Evolutionary conservation across 116 monocot species (phyloP), one percentile per base, ranked within the genome.

Genomic region (Thalassia testudinum): DNA sequence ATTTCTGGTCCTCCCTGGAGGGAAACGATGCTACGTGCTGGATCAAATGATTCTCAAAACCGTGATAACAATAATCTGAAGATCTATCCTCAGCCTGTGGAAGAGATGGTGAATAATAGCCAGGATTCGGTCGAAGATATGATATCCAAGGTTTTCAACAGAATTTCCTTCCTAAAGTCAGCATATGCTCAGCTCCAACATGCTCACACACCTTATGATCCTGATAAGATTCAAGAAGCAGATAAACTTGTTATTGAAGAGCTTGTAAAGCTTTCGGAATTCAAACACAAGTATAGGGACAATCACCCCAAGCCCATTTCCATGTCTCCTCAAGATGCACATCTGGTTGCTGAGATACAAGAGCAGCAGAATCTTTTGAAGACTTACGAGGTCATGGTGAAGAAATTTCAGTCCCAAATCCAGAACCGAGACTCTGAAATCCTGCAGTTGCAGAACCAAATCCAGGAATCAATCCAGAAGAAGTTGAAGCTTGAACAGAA

Each of bases 341-440:
- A 72, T 42, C 62, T 97, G 42, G 66, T 74, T 67, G 60, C 77
- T 21, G 97, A 97, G 65, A 89, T 97, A 42, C 89, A 97, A 56
- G 82, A 97, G 42, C 97, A 97, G 23, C 89, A 88, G 51, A 74
- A 56, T 50, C 63, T 97, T 38, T 59, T 97, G 50, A 88, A 77
- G 62, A 82, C 97, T 8, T 97, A 97, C 48, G 97, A 97, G 50
- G 97, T 89, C 26, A 85, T 97, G 89, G 97, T 97, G 14, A 89
- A 85, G 50, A 88, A 85, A 57, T 97, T 89, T 53, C 97, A 85
- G 57, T 81, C 89, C 22, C 85, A 89, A 50, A 97, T 97, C 42
- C 97, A 89, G 63, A 89, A 59, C 22, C 69, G 82, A 50, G 97
- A 85, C 20, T 58, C 76, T 49, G 97, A 97, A 64, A 77, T 89